phyloP scores from a whole-genome alignment of 2,329 filamentous ascomycete genomes.

The Pseudopyrenochaeta lycopersici region DNA sequence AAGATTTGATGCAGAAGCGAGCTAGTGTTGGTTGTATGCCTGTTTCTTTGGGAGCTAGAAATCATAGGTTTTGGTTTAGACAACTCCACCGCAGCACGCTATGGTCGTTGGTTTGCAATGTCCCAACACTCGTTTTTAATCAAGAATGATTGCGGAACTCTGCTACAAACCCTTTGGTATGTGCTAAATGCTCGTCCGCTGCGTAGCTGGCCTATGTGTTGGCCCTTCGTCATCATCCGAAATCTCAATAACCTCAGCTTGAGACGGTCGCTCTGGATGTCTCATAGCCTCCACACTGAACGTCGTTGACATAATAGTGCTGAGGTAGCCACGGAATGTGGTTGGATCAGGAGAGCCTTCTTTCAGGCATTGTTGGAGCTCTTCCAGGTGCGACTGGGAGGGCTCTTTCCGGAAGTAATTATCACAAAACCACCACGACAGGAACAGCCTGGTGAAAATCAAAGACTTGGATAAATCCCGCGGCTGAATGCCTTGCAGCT shows the following conservation, averaged over 20 bases:
- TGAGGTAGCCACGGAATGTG: constrained; percentile 38
- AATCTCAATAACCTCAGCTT: constrained; percentile 39
- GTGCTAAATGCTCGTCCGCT: not conserved
- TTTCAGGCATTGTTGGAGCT: constrained; percentile 23
- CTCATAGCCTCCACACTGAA: constrained; percentile 33
- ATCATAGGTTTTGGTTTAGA: too few relatives aligned
- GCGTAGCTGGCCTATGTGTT: not conserved
- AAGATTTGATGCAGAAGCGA: too few relatives aligned
- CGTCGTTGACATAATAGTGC: constrained; percentile 30
- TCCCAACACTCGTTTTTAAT: not conserved
- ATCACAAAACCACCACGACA: constrained; percentile 47
- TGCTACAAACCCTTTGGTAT: not conserved
- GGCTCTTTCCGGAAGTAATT: constrained; percentile 25
- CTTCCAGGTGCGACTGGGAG: constrained; percentile 16
- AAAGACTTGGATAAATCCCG: constrained; percentile 37
- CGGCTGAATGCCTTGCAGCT: constrained; percentile 35
- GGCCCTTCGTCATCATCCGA: constrained; percentile 35
- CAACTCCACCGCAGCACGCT: too few relatives aligned
- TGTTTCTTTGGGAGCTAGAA: too few relatives aligned
- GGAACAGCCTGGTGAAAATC: constrained; percentile 38
- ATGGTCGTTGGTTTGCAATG: not conserved
- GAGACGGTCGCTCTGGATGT: constrained; percentile 29
- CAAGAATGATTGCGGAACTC: not conserved
- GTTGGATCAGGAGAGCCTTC: constrained; percentile 17
- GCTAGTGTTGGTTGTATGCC: too few relatives aligned